Percentiles rank a stretch among this genome's conserved stretches.
Conservation (phyloP, 2,329 filamentous ascomycete species). For the Pseudocercospora eumusae region DNA sequence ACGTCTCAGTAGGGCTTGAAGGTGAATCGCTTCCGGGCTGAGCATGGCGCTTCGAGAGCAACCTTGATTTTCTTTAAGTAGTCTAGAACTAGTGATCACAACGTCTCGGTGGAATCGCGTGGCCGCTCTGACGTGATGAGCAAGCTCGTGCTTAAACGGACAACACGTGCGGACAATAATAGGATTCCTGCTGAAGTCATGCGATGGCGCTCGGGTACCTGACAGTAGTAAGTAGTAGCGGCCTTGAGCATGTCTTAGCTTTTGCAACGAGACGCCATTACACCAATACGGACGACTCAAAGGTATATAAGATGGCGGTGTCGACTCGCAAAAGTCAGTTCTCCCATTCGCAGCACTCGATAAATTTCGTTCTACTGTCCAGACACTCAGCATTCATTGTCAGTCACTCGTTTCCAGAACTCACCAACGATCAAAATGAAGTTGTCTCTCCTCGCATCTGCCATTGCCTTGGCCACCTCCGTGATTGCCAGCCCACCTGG, state of each 20-base stretch:
- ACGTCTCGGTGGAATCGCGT: not conserved
- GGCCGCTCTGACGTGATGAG: not conserved
- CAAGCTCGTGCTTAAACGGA: not conserved
- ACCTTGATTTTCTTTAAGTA: slow-evolving; percentile 2
- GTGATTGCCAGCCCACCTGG: not conserved
- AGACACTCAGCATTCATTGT: slow-evolving; percentile 7
- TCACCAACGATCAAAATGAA: slow-evolving; percentile 14
- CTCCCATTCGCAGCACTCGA: not conserved
- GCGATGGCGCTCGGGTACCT: slow-evolving; percentile 1
- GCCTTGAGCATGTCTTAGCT: not conserved
- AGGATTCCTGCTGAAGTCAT: not conserved
- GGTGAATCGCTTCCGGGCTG: not conserved
- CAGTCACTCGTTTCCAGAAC: not conserved
- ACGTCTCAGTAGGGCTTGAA: not conserved
- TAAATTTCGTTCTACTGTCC: not conserved
- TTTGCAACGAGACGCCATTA: not conserved
- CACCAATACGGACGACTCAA: not conserved
- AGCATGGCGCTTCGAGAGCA: slow-evolving; percentile 8
- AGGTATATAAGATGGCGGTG: slow-evolving; percentile 3
- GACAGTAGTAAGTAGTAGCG: not conserved
- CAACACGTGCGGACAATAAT: slow-evolving; percentile 4
- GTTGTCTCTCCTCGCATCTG: slow-evolving; percentile 13
- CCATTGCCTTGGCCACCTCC: slow-evolving; percentile 5
- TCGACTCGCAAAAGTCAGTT: not conserved
- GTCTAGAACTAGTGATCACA: not conserved